Evolutionary conservation across 148 eudicot species (phyloP).

Genomic region (Rhododendron kiyosumense): DNA sequence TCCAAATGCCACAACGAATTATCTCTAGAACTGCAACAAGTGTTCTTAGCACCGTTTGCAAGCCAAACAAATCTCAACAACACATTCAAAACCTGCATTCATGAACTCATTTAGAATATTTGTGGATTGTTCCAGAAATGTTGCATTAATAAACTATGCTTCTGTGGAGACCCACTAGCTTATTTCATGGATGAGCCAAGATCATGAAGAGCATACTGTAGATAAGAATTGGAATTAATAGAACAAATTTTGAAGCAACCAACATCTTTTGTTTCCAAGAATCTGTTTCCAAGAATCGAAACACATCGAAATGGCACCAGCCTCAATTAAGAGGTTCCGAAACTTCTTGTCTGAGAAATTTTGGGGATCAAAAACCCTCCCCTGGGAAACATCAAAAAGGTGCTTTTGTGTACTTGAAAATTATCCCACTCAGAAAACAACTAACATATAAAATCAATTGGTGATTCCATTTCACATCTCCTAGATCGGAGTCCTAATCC

Average conservation of each 20-base stretch:
- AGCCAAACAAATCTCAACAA: slow-evolving; percentile 36
- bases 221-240: neutral
- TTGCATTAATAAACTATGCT: too few species aligned
- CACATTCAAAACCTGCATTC: slow-evolving; percentile 27
- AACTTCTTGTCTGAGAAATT: too few species aligned
- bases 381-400: too few species aligned
- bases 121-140: too few species aligned
- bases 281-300: too few species aligned
- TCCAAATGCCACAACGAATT: slow-evolving; percentile 83
- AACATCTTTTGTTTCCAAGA: neutral
- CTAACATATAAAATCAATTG: too few species aligned
- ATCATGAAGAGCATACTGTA: neutral
- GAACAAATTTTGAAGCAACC: neutral
- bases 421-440: too few species aligned
- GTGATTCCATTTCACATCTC: too few species aligned
- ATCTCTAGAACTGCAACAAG: slow-evolving; percentile 65
- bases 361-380: too few species aligned
- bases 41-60: slow-evolving; percentile 55
- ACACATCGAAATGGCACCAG: neutral
- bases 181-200: neutral
- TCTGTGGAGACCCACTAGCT: neutral
- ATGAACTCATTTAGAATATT: slow-evolving; percentile 43
- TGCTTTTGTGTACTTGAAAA: too few species aligned
- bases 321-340: too few species aligned
- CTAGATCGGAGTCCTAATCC: too few species aligned